Evolutionary conservation across 1,139 yeast species (phyloP), one percentile per base, ranked within the genome.

Genomic region (Geotrichum reessii): DNA sequence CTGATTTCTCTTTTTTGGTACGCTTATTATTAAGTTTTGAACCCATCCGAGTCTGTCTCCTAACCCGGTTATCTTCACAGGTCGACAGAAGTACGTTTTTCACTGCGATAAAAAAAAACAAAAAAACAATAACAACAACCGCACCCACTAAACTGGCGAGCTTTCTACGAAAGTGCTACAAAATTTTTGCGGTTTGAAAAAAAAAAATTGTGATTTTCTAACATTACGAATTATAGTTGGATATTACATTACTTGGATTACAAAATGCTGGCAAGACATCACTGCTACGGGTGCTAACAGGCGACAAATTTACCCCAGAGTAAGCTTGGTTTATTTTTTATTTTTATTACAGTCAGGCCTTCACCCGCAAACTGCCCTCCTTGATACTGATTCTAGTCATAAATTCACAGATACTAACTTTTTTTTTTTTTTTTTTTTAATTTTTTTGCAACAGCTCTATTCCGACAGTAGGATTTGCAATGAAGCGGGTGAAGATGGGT

Each of bases 251-350:
- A 19, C 62, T 74, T 46, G 77, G 77, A 9, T 66, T 74, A n/a
- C 77, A 74, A 62, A 74, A 74, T 64, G 76, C 76, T 14, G 77
- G 77, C 40, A 74, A 74, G 58, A 73, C 77, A 6, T 72, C 76
- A 25, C 63, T 74, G 27, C 60, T 74, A 53, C 64, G 66, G 21
- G 76, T 71, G 21, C 63, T 74, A 21, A 66, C 67, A 65, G 76
- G 76, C 19, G 74, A 72, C 22, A 66, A 68, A 22, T 73, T 73
- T 63, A 67, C 71, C 3, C 67, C 72, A 33, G 76, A 73, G 73
- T 70, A 64, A 27, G 73, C 62, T 9, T 31, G 37, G 4, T 9
- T 28, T 28, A 28, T 14, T 12, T 9, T 22, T 37, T 21, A 19
- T 11, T 17, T n/a, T n/a, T n/a, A n/a, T n/a, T n/a, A n/a, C n/a